phyloP scores from a whole-genome alignment of 169 alveolate species.

The Plasmodium ovale region DNA sequence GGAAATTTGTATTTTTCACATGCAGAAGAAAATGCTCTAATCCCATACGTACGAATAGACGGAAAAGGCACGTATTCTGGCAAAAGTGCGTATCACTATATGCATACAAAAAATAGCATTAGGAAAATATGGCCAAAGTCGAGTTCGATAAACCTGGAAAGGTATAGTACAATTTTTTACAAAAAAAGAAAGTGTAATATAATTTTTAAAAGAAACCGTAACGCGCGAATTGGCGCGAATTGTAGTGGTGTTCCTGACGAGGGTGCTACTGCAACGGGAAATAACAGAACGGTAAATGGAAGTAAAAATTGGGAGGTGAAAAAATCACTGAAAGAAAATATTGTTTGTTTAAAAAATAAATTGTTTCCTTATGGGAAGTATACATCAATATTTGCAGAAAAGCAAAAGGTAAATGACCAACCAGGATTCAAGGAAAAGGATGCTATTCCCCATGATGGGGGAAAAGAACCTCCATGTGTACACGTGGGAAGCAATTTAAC shows the following conservation, averaged over 20 bases:
- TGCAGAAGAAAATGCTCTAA: background rate
- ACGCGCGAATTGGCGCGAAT: background rate
- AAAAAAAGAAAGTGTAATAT: slow-evolving; percentile 21
- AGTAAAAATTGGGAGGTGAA: background rate
- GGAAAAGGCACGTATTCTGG: background rate
- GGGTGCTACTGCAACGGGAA: no score
- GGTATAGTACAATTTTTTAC: background rate
- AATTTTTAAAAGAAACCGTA: background rate
- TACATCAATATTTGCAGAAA: slow-evolving; percentile 6
- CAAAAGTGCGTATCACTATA: background rate
- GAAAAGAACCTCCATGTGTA: background rate
- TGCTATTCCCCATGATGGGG: background rate
- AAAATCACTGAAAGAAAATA: background rate
- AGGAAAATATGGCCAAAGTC: background rate
- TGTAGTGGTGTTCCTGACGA: background rate
- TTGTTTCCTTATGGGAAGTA: slow-evolving; percentile 1
- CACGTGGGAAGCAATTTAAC: background rate
- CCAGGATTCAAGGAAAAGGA: background rate
- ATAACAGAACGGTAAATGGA: background rate
- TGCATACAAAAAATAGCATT: background rate
- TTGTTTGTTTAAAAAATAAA: slow-evolving; percentile 10
- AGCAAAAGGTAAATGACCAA: background rate
- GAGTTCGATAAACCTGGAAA: background rate
- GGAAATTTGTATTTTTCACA: background rate
- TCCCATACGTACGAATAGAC: background rate